Base-by-base conservation (phyloP, 495 filamentous ascomycete species). In the Astrothelium macrocarpum region DNA sequence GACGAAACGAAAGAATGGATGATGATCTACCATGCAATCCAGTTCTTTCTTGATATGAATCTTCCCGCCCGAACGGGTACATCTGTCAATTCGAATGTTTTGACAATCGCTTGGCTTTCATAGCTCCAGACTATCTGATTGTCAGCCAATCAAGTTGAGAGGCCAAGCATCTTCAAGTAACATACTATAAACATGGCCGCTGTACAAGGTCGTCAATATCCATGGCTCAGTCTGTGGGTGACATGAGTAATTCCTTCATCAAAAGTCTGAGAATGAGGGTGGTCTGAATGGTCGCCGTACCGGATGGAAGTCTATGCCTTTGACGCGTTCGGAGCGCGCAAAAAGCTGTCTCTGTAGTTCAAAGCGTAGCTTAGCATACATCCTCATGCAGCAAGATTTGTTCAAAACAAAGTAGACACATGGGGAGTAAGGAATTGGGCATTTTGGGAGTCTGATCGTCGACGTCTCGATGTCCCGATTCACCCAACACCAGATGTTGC, bases 11-110 rank as follows among this genome's bases (percentile, higher is more conserved):
- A 20, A 49, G 45, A 25, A 26, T 12, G n/a, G 23, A 56, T 29
- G 7, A 7, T 20, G 5, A 28, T 25, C 10, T 29, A 56, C 49
- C 91, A 95, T 49, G 96, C 93, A 70, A 99, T 95, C 95, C 95
- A 97, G 76, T 97, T 97, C 84, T 97, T 97, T 65, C 94, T 84
- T 69, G 95, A 90, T 74, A 98, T 85, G 76, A 98, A 98, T 65
- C 95, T 90, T 70, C 94, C 94, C 49, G 95, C 95, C 76, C 94
- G 87, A 59, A 97, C 94, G 65, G 94, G 94, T 59, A 99, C 94
- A 84, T 99, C 94, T 72, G 93, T 96, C 63, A 99, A 87, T 80
- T 99, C 95, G 78, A 99, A 99, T 18, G 95, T 96, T 80, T 97
- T 97, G 76, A 99, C 90, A 66, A 99, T 91, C 32, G 90, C 87